These are phyloP conservation scores for Priceomyces castillae DNA, from an alignment of 805 yeast genomes.

Conservation along the genomic window DNA sequence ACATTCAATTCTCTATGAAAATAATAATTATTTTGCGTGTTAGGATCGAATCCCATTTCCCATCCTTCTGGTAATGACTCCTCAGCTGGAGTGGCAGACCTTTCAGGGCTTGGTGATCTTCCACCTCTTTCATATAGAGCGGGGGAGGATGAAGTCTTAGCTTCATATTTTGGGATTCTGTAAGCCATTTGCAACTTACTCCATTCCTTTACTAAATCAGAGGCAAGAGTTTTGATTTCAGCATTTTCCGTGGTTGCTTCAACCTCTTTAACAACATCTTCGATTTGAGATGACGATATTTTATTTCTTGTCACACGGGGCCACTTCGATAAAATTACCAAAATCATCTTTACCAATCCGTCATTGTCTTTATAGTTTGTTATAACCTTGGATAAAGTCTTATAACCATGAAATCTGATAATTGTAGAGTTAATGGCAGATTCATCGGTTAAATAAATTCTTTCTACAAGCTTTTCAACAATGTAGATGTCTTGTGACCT, in stretches of 20 bases:
- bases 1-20: conserved; percentile 47
- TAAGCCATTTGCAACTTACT: conserved; percentile 73
- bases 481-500: conserved; percentile 70
- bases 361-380: conserved; percentile 27
- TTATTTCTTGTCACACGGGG: conserved; percentile 69
- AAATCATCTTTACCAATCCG: conserved; percentile 44
- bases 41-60: conserved; percentile 54
- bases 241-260: conserved; percentile 18
- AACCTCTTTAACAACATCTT: conserved; percentile 52
- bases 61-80: conserved; percentile 59
- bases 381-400: conserved; percentile 64
- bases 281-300: conserved; percentile 71
- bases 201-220: conserved; percentile 63
- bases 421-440: conserved; percentile 53
- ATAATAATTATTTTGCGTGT: conserved; percentile 48
- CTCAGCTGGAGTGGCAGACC: conserved; percentile 15
- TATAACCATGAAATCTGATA: conserved; percentile 82
- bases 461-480: conserved; percentile 60
- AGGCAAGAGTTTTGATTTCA: conserved; percentile 35
- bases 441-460: conserved; percentile 57
- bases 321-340: conserved; percentile 55
- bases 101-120: conserved; percentile 19
- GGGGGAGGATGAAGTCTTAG: conserved; percentile 8
- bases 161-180: conserved; percentile 62
- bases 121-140: conserved; percentile 21